Percentiles rank a stretch among this genome's conserved stretches.
Evolutionary conservation across 495 filamentous ascomycete species (phyloP).

Genomic region (Pseudotulostoma volvatum): DNA sequence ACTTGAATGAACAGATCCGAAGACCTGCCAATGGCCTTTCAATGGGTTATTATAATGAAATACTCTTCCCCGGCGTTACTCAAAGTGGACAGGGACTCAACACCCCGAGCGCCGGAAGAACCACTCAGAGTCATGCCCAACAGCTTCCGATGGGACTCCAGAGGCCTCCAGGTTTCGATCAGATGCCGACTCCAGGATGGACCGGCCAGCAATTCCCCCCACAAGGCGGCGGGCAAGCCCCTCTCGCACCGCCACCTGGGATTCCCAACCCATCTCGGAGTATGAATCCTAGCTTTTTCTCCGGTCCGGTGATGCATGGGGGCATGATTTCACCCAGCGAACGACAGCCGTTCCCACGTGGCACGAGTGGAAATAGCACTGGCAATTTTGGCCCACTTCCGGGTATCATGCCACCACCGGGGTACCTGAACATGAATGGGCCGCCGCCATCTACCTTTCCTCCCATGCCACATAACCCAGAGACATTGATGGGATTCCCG

Average conservation of each 20-base stretch:
- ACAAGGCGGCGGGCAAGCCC: constrained; percentile 22
- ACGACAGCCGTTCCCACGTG: constrained; percentile 26
- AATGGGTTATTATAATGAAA: constrained; percentile 30
- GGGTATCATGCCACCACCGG: constrained; percentile 36
- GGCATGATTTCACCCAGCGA: constrained; percentile 18
- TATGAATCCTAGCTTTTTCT: constrained; percentile 26
- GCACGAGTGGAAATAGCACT: constrained; percentile 8
- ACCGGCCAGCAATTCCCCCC: constrained; percentile 17
- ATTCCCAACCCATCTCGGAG: constrained; percentile 25
- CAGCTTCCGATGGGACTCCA: constrained; percentile 24
- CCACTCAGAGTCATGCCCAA: constrained; percentile 18
- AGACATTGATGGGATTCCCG: constrained; percentile 25
- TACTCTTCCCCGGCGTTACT: constrained; percentile 14
- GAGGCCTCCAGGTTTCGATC: constrained; percentile 34
- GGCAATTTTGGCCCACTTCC: constrained; percentile 20
- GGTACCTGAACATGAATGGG: constrained; percentile 28
- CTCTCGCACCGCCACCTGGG: constrained; percentile 31
- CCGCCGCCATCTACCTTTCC: constrained; percentile 31
- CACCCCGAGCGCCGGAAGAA: constrained; percentile 22
- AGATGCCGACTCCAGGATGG: constrained; percentile 30
- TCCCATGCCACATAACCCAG: constrained; percentile 28
- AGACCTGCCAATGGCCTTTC: constrained; percentile 25
- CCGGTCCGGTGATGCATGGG: constrained; percentile 31
- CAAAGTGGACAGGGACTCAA: constrained; percentile 23
- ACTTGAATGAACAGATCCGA: constrained; percentile 18